These are phyloP conservation scores for Podosphaera fusca DNA, from an alignment of 2,329 filamentous ascomycete genomes.

Conservation along the genomic window DNA sequence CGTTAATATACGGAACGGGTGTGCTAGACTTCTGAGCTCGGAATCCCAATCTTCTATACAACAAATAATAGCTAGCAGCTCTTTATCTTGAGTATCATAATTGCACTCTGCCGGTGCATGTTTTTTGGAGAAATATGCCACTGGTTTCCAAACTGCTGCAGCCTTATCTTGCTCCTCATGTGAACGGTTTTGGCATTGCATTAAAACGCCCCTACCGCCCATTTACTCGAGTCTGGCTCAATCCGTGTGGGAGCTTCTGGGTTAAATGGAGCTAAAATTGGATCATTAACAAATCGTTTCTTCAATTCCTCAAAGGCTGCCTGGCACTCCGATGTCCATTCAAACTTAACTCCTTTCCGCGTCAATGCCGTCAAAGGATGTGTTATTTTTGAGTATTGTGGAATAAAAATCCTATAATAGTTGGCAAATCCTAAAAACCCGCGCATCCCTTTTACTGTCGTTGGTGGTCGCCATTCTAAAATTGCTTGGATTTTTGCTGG, in stretches of 20 bases:
- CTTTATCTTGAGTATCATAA: no score
- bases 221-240: not conserved
- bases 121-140: not conserved
- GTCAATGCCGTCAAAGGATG: not conserved
- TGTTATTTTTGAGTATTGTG: not conserved
- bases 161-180: not conserved
- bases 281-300: not conserved
- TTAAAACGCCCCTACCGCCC: no score
- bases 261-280: not conserved
- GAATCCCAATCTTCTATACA: not conserved
- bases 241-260: not conserved
- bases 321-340: not conserved
- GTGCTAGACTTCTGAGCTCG: no score
- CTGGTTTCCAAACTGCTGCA: not conserved
- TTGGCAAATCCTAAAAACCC: conserved; percentile 4
- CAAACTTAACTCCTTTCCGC: not conserved
- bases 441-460: no score
- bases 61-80: not conserved
- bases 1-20: no score
- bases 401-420: conserved; percentile 5
- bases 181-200: not conserved
- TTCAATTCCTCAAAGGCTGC: not conserved
- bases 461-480: no score
- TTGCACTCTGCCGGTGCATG: no score
- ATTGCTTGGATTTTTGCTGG: no score